Conservation (phyloP, 2,329 filamentous ascomycete species). For the Paracamarosporium sp. region DNA sequence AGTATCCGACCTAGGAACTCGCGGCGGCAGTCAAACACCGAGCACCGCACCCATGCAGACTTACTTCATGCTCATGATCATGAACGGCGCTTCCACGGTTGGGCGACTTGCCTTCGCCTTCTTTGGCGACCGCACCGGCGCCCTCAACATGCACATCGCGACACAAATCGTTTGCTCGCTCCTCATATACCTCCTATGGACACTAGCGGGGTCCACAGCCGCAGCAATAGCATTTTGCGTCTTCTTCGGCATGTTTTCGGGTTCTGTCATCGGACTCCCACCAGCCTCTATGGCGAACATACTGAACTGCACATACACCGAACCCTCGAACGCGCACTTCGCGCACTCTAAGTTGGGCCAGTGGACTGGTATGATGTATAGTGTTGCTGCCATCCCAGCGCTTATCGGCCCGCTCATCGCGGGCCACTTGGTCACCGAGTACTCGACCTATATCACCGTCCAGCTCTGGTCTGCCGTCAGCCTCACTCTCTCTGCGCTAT, state of each 20-base stretch:
- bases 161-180: constrained; percentile 51
- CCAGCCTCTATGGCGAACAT: constrained; percentile 58
- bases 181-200: constrained; percentile 54
- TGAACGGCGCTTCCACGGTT: constrained; percentile 57
- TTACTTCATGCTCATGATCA: constrained; percentile 57
- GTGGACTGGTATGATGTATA: constrained; percentile 63
- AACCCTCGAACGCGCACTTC: constrained; percentile 29
- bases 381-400: constrained; percentile 51
- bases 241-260: constrained; percentile 56
- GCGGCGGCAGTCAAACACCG: constrained; percentile 28
- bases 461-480: constrained; percentile 56
- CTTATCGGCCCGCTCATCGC: constrained; percentile 57
- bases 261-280: constrained; percentile 58
- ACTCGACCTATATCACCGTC: constrained; percentile 52
- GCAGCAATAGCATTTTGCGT: constrained; percentile 56
- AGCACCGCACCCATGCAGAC: constrained; percentile 49
- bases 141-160: constrained; percentile 54
- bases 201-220: constrained; percentile 43
- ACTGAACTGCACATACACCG: constrained; percentile 44
- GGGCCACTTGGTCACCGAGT: constrained; percentile 53
- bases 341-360: constrained; percentile 54
- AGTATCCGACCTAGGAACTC: constrained; percentile 49
- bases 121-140: constrained; percentile 53
- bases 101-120: constrained; percentile 55
- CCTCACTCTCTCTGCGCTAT: constrained; percentile 49